These are phyloP conservation scores for Pestalotiopsis sp. DNA, from an alignment of 2,329 filamentous ascomycete species.

Conservation along the genomic window DNA sequence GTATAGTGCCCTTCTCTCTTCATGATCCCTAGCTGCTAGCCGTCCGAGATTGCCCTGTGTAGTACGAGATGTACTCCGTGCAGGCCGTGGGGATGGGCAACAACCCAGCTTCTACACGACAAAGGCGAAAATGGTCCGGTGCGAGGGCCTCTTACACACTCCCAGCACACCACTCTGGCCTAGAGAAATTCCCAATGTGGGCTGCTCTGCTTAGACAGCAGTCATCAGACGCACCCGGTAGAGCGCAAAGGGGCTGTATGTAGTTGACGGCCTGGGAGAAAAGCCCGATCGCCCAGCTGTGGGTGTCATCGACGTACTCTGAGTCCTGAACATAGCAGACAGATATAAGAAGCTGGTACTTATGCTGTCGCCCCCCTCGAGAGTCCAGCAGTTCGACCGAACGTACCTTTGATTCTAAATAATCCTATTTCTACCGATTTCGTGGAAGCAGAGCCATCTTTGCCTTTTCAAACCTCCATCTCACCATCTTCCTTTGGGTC, in stretches of 20 bases:
- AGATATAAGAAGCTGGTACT: slow-evolving; percentile 19
- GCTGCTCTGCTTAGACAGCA: slow-evolving; percentile 15
- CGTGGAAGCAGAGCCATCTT: background rate
- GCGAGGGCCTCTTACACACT: slow-evolving; percentile 24
- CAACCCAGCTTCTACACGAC: slow-evolving; percentile 14
- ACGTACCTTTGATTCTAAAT: slow-evolving; percentile 14
- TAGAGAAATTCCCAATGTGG: slow-evolving; percentile 16
- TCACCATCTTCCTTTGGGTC: background rate
- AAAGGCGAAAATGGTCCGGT: slow-evolving; percentile 24
- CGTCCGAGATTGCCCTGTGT: slow-evolving; percentile 26
- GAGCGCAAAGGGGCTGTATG: slow-evolving; percentile 15
- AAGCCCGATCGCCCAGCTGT: background rate
- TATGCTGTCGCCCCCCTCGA: slow-evolving; percentile 17
- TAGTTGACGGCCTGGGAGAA: background rate
- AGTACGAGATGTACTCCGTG: background rate
- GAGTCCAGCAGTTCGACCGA: slow-evolving; percentile 20
- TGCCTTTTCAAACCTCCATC: background rate
- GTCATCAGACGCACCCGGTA: slow-evolving; percentile 33
- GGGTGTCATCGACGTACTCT: slow-evolving; percentile 10
- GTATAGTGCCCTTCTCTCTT: slow-evolving; percentile 25
- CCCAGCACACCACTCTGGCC: slow-evolving; percentile 29
- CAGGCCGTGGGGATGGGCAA: slow-evolving; percentile 3
- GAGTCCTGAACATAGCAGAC: background rate
- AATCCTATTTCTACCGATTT: background rate
- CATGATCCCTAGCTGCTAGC: slow-evolving; percentile 15